Percentiles rank a stretch among this genome's conserved stretches.
Evolutionary conservation across 2,329 filamentous ascomycete genomes (phyloP).

Genomic region (Phaeosphaeriaceae sp.): DNA sequence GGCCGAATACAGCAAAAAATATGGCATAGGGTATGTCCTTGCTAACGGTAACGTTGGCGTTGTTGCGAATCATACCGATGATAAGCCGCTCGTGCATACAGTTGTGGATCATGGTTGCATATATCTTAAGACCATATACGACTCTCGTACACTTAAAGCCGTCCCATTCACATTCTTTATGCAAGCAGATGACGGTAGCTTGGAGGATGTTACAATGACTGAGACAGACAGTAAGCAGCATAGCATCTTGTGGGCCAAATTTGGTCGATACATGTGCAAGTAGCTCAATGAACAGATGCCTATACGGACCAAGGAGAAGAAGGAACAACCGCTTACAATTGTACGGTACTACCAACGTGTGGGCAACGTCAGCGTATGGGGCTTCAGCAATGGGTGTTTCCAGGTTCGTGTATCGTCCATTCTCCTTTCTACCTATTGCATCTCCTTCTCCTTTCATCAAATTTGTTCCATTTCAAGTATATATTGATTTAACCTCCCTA

Average conservation of each 20-base stretch:
- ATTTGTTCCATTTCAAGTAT: too few relatives aligned
- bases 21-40: slow-evolving; percentile 82
- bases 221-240: slow-evolving; percentile 52
- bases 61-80: slow-evolving; percentile 55
- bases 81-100: slow-evolving; percentile 70
- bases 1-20: slow-evolving; percentile 89
- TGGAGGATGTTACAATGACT: slow-evolving; percentile 62
- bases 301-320: slow-evolving; percentile 53
- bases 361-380: slow-evolving; percentile 81
- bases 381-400: slow-evolving; percentile 78
- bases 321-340: slow-evolving; percentile 57
- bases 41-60: slow-evolving; percentile 82
- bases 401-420: slow-evolving; percentile 59
- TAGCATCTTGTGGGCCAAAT: slow-evolving; percentile 65
- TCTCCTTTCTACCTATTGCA: not conserved
- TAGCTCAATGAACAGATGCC: slow-evolving; percentile 58
- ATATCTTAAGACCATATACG: slow-evolving; percentile 72
- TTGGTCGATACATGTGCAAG: slow-evolving; percentile 71
- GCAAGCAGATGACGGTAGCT: slow-evolving; percentile 67
- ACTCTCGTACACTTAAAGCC: slow-evolving; percentile 50
- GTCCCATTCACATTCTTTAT: slow-evolving; percentile 70
- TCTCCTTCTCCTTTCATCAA: slow-evolving; percentile 49
- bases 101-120: slow-evolving; percentile 73
- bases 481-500: too few relatives aligned
- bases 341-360: slow-evolving; percentile 84